These are phyloP conservation scores for Asterophora parasitica DNA, from an alignment of 768 basidiomycete species.

Conservation along the genomic window DNA sequence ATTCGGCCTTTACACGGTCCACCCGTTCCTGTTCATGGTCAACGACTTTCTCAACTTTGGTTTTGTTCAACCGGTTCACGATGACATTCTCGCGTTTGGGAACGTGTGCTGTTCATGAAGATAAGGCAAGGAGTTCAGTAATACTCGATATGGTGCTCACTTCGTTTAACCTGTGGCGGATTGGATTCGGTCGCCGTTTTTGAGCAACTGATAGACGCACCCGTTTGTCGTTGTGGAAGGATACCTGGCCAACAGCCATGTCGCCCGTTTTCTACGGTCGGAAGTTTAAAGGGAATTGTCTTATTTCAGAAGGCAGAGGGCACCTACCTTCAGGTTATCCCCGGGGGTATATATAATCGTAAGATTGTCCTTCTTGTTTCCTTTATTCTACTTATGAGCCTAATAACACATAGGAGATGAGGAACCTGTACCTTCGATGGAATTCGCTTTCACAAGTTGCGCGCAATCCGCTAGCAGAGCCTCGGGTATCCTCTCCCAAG, in stretches of 20 bases:
- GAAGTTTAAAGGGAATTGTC: neutral
- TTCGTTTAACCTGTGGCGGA: conserved; percentile 65
- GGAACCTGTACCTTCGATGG: conserved; percentile 72
- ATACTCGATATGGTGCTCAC: conserved; percentile 30
- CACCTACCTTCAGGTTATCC: conserved; percentile 79
- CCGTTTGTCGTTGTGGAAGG: conserved; percentile 87
- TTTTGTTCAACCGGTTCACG: conserved; percentile 92
- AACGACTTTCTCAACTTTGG: conserved; percentile 76
- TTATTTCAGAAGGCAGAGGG: neutral
- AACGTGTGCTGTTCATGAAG: conserved; percentile 56
- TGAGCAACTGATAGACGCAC: conserved; percentile 32
- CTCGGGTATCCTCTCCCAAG: conserved; percentile 86
- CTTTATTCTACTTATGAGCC: conserved; percentile 35
- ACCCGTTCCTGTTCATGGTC: conserved; percentile 89
- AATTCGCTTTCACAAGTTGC: conserved; percentile 96
- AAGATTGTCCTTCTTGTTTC: conserved; percentile 93
- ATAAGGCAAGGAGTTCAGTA: neutral
- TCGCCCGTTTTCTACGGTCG: conserved; percentile 87
- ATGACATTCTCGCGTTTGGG: conserved; percentile 79
- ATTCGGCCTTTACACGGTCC: conserved; percentile 77
- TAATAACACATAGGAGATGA: neutral
- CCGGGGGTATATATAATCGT: conserved; percentile 94
- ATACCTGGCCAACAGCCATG: conserved; percentile 95
- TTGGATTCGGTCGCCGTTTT: neutral
- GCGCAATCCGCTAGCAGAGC: conserved; percentile 78